A percentile compares a stretch with the other conserved stretches of the same genome.
These are phyloP conservation scores for Lachancea thermotolerans DNA, from an alignment of 805 yeast species.

Conservation along the genomic window DNA sequence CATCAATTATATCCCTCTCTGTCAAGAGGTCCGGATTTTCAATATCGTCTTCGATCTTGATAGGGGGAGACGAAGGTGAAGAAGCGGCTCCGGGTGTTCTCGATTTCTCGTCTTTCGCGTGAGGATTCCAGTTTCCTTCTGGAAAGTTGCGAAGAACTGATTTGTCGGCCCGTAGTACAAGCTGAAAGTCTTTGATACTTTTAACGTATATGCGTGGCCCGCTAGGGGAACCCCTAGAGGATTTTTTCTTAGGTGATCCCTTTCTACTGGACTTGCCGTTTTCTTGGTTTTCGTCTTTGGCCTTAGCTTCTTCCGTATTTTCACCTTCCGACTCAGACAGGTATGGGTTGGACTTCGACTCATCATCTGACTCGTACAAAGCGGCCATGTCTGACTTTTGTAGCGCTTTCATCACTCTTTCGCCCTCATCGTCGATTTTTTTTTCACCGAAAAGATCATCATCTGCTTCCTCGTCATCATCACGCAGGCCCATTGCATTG, in stretches of 20 bases:
- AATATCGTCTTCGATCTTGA: constrained; percentile 3
- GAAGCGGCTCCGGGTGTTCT: constrained; percentile 12
- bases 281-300: constrained; percentile 35
- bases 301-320: constrained; percentile 41
- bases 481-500: constrained; percentile 58
- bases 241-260: constrained; percentile 23
- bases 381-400: constrained; percentile 81
- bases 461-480: constrained; percentile 50
- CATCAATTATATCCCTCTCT: constrained; percentile 61
- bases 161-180: constrained; percentile 59
- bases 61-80: background rate
- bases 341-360: constrained; percentile 81
- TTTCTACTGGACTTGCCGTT: constrained; percentile 32
- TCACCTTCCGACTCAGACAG: constrained; percentile 64
- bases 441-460: constrained; percentile 68
- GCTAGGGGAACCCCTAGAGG: constrained; percentile 10
- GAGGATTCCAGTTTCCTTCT: constrained; percentile 79
- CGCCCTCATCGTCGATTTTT: constrained; percentile 86
- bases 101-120: constrained; percentile 34
- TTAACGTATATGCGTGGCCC: constrained; percentile 36
- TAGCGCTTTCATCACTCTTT: constrained; percentile 73
- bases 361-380: constrained; percentile 68
- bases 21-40: constrained; percentile 40
- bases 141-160: constrained; percentile 61
- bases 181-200: constrained; percentile 45